Conservation (phyloP, 108 stramenopile genomes). For the Tribonema minus region DNA sequence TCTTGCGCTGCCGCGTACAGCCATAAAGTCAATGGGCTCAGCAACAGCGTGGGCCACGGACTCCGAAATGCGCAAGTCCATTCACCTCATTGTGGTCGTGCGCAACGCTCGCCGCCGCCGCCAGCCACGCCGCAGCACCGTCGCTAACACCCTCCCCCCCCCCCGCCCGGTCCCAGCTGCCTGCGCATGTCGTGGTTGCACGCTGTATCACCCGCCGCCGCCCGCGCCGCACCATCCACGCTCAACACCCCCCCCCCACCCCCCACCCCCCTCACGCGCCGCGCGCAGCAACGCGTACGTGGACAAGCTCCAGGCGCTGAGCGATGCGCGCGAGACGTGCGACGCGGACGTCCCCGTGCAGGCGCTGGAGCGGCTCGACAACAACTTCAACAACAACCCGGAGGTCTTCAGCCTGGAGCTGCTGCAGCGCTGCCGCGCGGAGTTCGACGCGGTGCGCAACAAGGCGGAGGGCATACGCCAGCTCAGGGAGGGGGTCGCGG, state of each 20-base stretch:
- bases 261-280: neutral
- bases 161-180: too few species aligned
- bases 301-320: neutral
- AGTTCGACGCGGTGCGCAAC: neutral
- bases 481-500: neutral
- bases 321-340: neutral
- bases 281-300: neutral
- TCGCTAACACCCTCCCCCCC: too few species aligned
- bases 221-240: too few species aligned
- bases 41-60: too few species aligned
- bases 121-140: too few species aligned
- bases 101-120: too few species aligned
- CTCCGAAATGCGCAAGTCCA: too few species aligned
- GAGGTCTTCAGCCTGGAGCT: neutral
- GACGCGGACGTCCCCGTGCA: neutral
- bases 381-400: neutral
- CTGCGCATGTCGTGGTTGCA: neutral
- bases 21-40: too few species aligned
- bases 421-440: neutral
- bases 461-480: neutral
- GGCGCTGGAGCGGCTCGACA: neutral
- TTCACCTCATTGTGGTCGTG: too few species aligned
- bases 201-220: neutral
- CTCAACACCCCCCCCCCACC: too few species aligned
- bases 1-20: too few species aligned